Base-by-base conservation (phyloP, 371 early-diverging fungal species). In the Mucor saturninus region DNA sequence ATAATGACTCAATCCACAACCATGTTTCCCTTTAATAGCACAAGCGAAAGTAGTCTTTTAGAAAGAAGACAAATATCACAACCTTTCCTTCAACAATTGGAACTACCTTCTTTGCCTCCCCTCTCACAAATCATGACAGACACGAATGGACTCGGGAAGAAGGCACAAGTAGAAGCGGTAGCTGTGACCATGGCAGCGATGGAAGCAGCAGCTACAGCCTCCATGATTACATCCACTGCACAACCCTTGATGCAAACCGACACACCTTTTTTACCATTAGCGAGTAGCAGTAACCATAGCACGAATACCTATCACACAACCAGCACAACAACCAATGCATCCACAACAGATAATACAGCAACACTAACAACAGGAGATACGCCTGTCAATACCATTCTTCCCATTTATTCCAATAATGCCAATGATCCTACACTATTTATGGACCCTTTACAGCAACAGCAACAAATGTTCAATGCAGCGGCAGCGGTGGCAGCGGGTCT, bases 101-200 rank as follows among this genome's bases (percentile, higher is more conserved):
- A 72, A 42, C 49, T 75, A 56, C 75, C 74, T 37, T 71, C 65
- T 21, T 48, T 74, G 43, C 76, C 79, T 30, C 69, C 76, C 9
- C 64, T 75, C 21, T 73, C 75, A 14, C 68, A 75, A 43, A 46
- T 79, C 8, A 55, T 79, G 45, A 61, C 61, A 40, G 63, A 59
- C 35, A 21, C 21, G 37, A 57, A 59, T 37, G 56, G 56, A n/a
- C 45, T 61, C 14, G 29, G 54, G 54, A 39, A 48, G 2, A 50
- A 60, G 37, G 15, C 46, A 15, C 32, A 37, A 28, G 46, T 31
- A 10, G 43, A 29, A 49, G 55, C 59, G 38, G 43, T 38, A 13
- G 7, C 45, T 14, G 51, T 42, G 3, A 64, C 64, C 1, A 43
- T 57, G 50, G 67, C 61, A 31, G 61, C 59, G 5, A 52, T 57